Conservation (phyloP, 2,329 filamentous ascomycete genomes). For the Apiospora rasikravindrae region DNA sequence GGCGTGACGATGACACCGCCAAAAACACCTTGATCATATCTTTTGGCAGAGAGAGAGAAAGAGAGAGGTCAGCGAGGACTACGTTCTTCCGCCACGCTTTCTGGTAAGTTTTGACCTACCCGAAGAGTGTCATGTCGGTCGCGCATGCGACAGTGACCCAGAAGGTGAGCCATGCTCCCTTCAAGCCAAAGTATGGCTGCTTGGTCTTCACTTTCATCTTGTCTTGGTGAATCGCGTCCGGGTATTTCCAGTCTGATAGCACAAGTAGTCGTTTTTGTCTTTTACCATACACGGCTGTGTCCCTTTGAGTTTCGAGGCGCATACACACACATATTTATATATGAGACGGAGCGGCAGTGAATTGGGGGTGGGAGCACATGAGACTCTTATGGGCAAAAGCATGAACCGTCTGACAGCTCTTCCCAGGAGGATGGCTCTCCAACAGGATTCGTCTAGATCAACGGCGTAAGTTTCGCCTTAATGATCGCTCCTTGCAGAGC, state of each 20-base stretch:
- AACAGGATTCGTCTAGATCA: neutral
- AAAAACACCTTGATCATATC: constrained; percentile 57
- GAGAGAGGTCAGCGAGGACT: neutral
- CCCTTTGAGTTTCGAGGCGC: neutral
- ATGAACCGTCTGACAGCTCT: neutral
- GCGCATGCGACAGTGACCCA: constrained; percentile 33
- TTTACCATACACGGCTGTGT: neutral
- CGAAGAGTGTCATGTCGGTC: constrained; percentile 36
- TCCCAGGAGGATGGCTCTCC: neutral
- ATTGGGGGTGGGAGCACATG: neutral
- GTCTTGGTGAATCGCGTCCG: neutral
- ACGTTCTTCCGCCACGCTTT: neutral
- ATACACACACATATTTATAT: neutral
- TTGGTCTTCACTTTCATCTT: constrained; percentile 20
- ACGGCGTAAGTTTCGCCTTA: constrained; percentile 12
- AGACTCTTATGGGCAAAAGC: neutral
- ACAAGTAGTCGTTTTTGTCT: neutral
- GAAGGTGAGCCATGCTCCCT: constrained; percentile 32
- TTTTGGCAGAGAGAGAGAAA: neutral
- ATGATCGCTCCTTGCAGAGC: neutral
- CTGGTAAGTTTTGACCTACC: constrained; percentile 25
- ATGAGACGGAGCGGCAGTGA: neutral
- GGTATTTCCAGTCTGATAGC: neutral
- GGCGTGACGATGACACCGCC: constrained; percentile 58
- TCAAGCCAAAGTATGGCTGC: constrained; percentile 30